Evolutionary conservation across 805 yeast species (phyloP).

Genomic region (Sugiyamaella chiloensis): DNA sequence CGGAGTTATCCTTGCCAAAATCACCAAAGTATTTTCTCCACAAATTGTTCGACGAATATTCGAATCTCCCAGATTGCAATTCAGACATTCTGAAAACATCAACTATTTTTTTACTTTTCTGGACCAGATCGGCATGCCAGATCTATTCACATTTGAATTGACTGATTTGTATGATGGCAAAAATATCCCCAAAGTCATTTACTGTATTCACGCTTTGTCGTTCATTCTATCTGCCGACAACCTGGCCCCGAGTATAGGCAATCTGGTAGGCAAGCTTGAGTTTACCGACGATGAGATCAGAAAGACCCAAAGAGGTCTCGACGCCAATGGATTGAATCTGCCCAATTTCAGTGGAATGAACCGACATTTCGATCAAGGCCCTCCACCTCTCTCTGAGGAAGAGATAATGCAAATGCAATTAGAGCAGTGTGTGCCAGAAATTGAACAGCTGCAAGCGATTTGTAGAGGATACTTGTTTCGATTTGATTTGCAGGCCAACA

Average conservation of each 20-base stretch:
- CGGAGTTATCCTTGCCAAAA: conserved; percentile 81
- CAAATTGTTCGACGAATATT: conserved; percentile 53
- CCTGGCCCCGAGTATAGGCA: conserved; percentile 57
- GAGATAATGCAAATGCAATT: conserved; percentile 32
- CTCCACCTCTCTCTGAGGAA: conserved; percentile 28
- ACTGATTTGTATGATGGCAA: conserved; percentile 91
- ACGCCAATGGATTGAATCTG: conserved; percentile 60
- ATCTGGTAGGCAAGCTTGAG: conserved; percentile 57
- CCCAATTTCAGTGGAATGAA: conserved; percentile 71
- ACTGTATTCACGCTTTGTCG: conserved; percentile 85
- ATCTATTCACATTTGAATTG: conserved; percentile 82
- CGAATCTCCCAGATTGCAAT: conserved; percentile 64
- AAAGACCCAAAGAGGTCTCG: conserved; percentile 59
- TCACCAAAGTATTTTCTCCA: conserved; percentile 71
- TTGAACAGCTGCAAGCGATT: conserved; percentile 61
- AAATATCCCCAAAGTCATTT: conserved; percentile 89
- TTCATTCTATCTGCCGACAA: conserved; percentile 61
- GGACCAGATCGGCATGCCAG: conserved; percentile 72
- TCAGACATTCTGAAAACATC: conserved; percentile 90
- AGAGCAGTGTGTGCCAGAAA: conserved; percentile 32
- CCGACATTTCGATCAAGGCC: conserved; percentile 38
- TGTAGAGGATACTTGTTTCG: conserved; percentile 45
- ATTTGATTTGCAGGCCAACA: conserved; percentile 58
- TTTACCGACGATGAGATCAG: conserved; percentile 69
- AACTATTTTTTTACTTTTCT: conserved; percentile 71